Base-by-base conservation (phyloP, 1,139 yeast genomes). In the Citeromyces hawaiiensis region DNA sequence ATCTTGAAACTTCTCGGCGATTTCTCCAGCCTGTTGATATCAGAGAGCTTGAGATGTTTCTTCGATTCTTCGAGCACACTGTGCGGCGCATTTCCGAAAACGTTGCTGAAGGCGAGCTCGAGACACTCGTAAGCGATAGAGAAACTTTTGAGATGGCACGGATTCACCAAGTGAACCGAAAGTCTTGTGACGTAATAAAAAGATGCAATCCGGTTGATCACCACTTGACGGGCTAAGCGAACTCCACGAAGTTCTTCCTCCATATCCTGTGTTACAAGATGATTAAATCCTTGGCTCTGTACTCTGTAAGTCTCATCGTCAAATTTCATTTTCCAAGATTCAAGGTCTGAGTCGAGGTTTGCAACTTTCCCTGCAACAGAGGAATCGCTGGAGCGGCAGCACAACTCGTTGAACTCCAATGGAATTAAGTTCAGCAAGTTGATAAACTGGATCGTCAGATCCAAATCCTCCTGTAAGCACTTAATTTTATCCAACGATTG, bases 381-480 rank as follows among this genome's bases (percentile, higher is more conserved):
- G 17, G 8, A 5, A 7, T 14, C 17, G 9, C 11, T 7, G 15
- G 11, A 6, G 15, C 17, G 16, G 13, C 34, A 30, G 34, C 50
- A 43, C 17, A 51, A 44, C 17, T 45, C 37, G 44, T 47, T 43
- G n/a, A 56, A 49, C 40, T 54, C 47, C 36, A 40, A 41, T 4
- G 61, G 61, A 16, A 56, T 46, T n/a, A 54, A n/a, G 10, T 49
- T 43, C 14, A 56, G 42, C 36, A 57, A 43, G 14, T 48, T 42
- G 10, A 47, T 42, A 7, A 55, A 44, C 17, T 51, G 47, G 14
- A 53, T 37, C 3, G 60, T 53, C 9, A 50, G 49, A 11, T 45
- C 47, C 18, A 57, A 44, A 41, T 56, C 57, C 31, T 47, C 45
- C 38, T 50, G 50, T n/a, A 55, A 44, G 16, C 55, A 45, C n/a